phyloP scores from a whole-genome alignment of 208 protist species.

The Cochliopodium minus region DNA sequence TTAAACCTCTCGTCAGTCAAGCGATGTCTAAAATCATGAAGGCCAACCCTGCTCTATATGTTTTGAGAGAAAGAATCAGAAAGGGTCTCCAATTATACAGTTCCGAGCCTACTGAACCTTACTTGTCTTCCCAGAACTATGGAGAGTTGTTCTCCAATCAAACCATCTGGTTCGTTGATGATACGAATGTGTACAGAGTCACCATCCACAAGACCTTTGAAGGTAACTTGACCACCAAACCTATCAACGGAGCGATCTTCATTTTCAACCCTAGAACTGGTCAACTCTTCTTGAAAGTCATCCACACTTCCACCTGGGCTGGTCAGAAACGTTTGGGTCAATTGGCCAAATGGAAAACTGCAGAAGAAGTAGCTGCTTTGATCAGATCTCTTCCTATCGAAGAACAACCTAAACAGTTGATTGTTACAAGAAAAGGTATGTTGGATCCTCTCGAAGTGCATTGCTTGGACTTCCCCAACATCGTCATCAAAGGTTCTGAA shows the following conservation, averaged over 20 bases:
- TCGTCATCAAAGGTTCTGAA: slow-evolving; percentile 97
- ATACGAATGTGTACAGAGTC: slow-evolving; percentile 97
- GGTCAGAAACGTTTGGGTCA: slow-evolving; percentile 98
- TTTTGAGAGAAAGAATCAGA: slow-evolving; percentile 95
- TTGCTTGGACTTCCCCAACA: slow-evolving; percentile 98
- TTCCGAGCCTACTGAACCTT: slow-evolving; percentile 97
- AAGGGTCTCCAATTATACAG: slow-evolving; percentile 98
- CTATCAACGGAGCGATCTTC: slow-evolving; percentile 95
- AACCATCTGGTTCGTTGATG: slow-evolving; percentile 99
- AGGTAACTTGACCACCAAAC: slow-evolving; percentile 85
- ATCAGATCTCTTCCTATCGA: slow-evolving; percentile 93
- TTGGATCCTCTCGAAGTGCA: slow-evolving; percentile 85
- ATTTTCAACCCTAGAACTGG: slow-evolving; percentile 99
- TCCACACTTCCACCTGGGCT: slow-evolving; percentile 97
- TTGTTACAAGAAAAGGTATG: slow-evolving; percentile 95
- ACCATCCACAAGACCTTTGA: slow-evolving; percentile 98
- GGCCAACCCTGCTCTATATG: slow-evolving; percentile 97
- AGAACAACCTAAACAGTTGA: slow-evolving; percentile 98
- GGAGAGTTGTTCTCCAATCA: slow-evolving; percentile 97
- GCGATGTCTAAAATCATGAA: slow-evolving; percentile 98
- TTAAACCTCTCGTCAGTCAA: slow-evolving; percentile 89
- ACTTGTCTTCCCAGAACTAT: slow-evolving; percentile 91
- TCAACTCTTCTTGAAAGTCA: slow-evolving; percentile 97
- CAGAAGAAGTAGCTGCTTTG: slow-evolving; percentile 96
- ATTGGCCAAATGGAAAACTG: slow-evolving; percentile 98